Percentiles rank a stretch among this genome's conserved stretches.
Evolutionary conservation across 768 basidiomycete species (phyloP).

Genomic region (Mycena belliarum): DNA sequence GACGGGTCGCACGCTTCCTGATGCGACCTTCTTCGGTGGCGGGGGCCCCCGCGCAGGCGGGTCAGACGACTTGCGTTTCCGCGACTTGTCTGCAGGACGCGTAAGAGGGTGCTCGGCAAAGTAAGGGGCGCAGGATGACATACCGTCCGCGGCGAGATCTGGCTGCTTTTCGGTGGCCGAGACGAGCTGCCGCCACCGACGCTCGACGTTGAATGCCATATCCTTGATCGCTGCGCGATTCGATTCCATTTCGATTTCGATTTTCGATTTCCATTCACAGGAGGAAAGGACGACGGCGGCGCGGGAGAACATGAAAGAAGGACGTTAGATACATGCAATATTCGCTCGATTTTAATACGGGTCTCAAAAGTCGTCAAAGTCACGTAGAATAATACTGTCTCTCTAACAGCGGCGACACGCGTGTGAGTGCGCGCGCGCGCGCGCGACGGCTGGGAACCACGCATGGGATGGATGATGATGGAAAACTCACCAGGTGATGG

Average conservation of each 20-base stretch:
- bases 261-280: constrained; percentile 5
- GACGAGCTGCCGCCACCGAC: constrained; percentile 74
- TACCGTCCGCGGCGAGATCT: constrained; percentile 59
- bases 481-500: constrained; percentile 75
- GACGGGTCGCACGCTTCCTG: constrained; percentile 44
- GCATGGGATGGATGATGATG: constrained; percentile 25
- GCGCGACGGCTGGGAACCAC: constrained; percentile 5
- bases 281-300: constrained; percentile 27
- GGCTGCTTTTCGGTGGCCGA: constrained; percentile 35
- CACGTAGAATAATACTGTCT: constrained; percentile 24
- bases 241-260: constrained; percentile 18
- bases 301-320: constrained; percentile 41
- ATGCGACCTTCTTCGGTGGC: constrained; percentile 66
- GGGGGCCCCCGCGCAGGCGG: constrained; percentile 50
- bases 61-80: constrained; percentile 76
- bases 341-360: constrained; percentile 35
- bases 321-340: constrained; percentile 69
- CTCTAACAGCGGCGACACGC: constrained; percentile 10
- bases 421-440: not conserved
- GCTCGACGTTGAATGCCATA: constrained; percentile 87
- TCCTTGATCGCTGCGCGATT: constrained; percentile 80
- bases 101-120: too few relatives aligned
- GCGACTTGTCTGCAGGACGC: too few relatives aligned
- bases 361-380: constrained; percentile 33
- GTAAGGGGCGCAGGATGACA: constrained; percentile 59